Conservation (phyloP, 164 flowering plant species). For the Aristolochia contorta region DNA sequence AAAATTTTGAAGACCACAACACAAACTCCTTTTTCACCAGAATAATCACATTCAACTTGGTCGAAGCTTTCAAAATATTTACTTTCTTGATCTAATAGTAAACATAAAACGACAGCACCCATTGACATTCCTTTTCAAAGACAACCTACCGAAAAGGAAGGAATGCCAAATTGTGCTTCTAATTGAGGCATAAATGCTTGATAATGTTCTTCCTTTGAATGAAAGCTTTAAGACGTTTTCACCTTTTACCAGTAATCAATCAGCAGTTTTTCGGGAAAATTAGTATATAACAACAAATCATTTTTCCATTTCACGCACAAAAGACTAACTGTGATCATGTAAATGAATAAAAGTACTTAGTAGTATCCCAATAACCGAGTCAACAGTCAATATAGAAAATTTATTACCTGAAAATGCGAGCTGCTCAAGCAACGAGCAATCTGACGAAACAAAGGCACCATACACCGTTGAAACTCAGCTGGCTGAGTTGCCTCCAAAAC, state of each 20-base stretch:
- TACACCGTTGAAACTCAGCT: slow-evolving; percentile 64
- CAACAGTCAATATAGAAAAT: neutral
- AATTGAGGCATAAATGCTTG: too few relatives aligned
- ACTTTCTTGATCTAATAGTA: too few relatives aligned
- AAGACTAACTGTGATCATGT: neutral
- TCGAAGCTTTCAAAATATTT: too few relatives aligned
- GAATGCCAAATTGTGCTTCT: too few relatives aligned
- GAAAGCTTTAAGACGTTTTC: neutral
- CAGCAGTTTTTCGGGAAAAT: neutral
- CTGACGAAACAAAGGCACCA: slow-evolving; percentile 65
- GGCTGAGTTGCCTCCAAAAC: slow-evolving; percentile 62
- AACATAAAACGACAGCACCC: too few relatives aligned
- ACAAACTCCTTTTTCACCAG: too few relatives aligned
- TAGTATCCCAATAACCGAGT: neutral
- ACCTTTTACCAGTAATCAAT: neutral
- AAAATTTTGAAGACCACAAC: too few relatives aligned
- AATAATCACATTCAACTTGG: too few relatives aligned
- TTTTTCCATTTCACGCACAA: neutral
- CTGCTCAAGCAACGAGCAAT: slow-evolving; percentile 63
- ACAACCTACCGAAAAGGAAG: too few relatives aligned
- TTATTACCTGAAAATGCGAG: slow-evolving; percentile 63
- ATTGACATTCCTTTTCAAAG: too few relatives aligned
- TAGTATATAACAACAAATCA: neutral
- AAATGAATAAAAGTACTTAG: too few relatives aligned
- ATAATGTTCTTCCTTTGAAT: too few relatives aligned